Evolutionary conservation across 352 stramenopile species (phyloP).

Genomic region (Phytophthora cactorum): DNA sequence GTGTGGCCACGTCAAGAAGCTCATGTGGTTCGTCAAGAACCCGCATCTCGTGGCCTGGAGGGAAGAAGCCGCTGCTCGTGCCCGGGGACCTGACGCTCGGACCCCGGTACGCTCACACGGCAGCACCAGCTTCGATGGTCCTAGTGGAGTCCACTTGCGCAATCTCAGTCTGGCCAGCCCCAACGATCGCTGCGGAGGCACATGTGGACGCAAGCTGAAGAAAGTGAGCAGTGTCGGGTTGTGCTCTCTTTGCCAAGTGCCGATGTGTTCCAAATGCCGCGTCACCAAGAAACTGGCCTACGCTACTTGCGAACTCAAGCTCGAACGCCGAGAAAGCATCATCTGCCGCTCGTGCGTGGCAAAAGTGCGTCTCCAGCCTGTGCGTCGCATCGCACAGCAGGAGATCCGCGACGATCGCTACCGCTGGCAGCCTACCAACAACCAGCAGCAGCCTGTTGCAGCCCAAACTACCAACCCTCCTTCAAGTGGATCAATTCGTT

Average conservation of each 20-base stretch:
- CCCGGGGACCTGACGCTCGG: constrained; percentile 6
- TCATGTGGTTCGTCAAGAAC: constrained; percentile 52
- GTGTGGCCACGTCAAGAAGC: constrained; percentile 53
- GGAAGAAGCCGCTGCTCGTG: constrained; percentile 22
- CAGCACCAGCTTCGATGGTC: constrained; percentile 18
- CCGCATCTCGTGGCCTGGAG: constrained; percentile 36
- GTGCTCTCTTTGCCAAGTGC: constrained; percentile 41
- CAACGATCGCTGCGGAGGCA: constrained; percentile 32
- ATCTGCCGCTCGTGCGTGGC: constrained; percentile 44
- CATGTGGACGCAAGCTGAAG: constrained; percentile 40
- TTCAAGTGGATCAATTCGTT: constrained; percentile 5
- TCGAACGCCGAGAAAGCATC: constrained; percentile 36
- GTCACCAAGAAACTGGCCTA: constrained; percentile 45
- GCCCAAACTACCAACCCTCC: not conserved
- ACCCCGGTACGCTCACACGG: constrained; percentile 9
- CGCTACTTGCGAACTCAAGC: constrained; percentile 34
- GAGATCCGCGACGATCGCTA: constrained; percentile 36
- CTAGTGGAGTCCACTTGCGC: constrained; percentile 23
- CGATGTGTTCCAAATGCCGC: constrained; percentile 49
- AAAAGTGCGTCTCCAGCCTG: constrained; percentile 34
- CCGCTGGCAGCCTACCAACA: not conserved
- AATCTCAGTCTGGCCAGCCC: constrained; percentile 20
- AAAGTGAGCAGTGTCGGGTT: constrained; percentile 39
- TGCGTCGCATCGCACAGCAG: constrained; percentile 32
- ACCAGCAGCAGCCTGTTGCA: not conserved